Percentiles rank a stretch among this genome's conserved stretches.
These are phyloP conservation scores for Stromatinia cepivora DNA, from an alignment of 2,329 filamentous ascomycete genomes.

Conservation along the genomic window DNA sequence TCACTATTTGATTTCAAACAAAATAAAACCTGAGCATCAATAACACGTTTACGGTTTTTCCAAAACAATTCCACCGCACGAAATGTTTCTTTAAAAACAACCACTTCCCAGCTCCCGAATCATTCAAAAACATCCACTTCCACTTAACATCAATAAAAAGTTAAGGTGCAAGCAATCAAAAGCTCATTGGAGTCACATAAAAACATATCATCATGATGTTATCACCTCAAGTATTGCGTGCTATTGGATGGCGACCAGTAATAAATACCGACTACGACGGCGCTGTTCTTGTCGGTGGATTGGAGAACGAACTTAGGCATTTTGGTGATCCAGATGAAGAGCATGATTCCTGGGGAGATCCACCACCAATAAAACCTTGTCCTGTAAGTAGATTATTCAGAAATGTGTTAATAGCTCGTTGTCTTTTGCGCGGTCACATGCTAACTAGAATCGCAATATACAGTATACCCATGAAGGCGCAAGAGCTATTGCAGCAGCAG, in stretches of 20 bases:
- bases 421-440: background rate
- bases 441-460: background rate
- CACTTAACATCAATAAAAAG: background rate
- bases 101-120: background rate
- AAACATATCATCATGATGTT: background rate
- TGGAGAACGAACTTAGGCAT: slow-evolving; percentile 12
- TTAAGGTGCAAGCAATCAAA: background rate
- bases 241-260: background rate
- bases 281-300: slow-evolving; percentile 10
- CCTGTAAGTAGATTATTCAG: background rate
- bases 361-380: background rate
- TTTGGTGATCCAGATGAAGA: slow-evolving; percentile 16
- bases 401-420: background rate
- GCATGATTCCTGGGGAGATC: background rate
- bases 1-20: background rate
- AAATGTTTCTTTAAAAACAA: background rate
- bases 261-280: slow-evolving; percentile 11
- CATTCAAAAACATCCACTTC: background rate
- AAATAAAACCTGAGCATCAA: too few relatives aligned
- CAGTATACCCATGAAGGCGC: slow-evolving; percentile 7
- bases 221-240: background rate
- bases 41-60: too few relatives aligned
- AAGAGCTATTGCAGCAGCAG: background rate
- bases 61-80: background rate
- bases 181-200: background rate